These are phyloP conservation scores for Adiantum capillusveneris DNA, from an alignment of 75 land plant genomes.

Conservation along the genomic window DNA sequence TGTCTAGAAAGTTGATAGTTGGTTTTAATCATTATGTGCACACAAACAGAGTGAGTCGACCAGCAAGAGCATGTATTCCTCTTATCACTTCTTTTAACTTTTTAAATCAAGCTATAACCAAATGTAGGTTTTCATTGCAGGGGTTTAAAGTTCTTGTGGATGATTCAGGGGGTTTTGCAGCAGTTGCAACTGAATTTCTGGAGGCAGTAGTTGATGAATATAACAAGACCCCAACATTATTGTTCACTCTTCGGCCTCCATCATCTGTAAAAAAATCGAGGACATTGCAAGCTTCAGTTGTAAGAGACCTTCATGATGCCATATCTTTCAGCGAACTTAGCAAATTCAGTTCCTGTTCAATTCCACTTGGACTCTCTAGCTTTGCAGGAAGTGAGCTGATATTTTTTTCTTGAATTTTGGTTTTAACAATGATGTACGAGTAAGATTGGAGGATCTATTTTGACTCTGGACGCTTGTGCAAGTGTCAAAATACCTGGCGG, in stretches of 20 bases:
- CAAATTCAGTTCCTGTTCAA: conserved; percentile 38
- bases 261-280: not conserved
- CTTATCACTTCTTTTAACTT: too few species aligned
- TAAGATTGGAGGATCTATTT: too few species aligned
- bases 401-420: too few species aligned
- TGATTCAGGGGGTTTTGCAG: conserved; percentile 82
- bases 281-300: conserved; percentile 11
- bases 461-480: too few species aligned
- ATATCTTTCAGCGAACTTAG: conserved; percentile 67
- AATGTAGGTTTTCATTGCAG: too few species aligned
- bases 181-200: conserved; percentile 64
- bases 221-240: conserved; percentile 41
- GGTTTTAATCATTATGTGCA: too few species aligned
- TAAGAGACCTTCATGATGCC: conserved; percentile 68
- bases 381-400: not conserved
- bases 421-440: too few species aligned
- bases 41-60: not conserved
- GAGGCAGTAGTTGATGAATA: conserved; percentile 75
- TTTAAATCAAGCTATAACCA: too few species aligned
- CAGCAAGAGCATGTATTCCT: not conserved
- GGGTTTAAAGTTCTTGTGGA: conserved; percentile 76
- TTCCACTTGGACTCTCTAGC: conserved; percentile 65
- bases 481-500: conserved; percentile 26
- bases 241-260: conserved; percentile 50
- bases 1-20: too few species aligned